Evolutionary conservation across 2,329 filamentous ascomycete genomes (phyloP).

Genomic region (Arthrobotrys pseudoclavata): DNA sequence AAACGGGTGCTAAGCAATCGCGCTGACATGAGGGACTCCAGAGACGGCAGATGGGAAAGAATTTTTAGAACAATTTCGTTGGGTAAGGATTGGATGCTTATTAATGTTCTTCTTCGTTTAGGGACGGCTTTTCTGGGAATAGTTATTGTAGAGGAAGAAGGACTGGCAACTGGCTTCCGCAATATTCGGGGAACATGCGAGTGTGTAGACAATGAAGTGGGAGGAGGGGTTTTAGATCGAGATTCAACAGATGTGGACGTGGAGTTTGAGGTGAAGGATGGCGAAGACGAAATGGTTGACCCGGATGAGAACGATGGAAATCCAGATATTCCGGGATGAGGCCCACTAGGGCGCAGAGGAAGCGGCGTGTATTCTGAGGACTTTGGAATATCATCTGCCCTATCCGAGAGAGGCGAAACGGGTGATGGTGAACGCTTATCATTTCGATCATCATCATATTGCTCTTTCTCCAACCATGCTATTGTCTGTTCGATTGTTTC

Average conservation of each 20-base stretch:
- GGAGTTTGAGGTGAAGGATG: slow-evolving; percentile 53
- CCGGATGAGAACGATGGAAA: slow-evolving; percentile 55
- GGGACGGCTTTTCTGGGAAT: slow-evolving; percentile 53
- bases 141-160: slow-evolving; percentile 21
- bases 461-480: slow-evolving; percentile 52
- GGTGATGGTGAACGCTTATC: slow-evolving; percentile 37
- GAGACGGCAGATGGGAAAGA: slow-evolving; percentile 47
- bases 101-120: slow-evolving; percentile 22
- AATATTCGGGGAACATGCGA: slow-evolving; percentile 40
- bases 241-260: slow-evolving; percentile 58
- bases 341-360: slow-evolving; percentile 43
- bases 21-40: slow-evolving; percentile 48
- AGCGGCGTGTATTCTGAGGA: slow-evolving; percentile 50
- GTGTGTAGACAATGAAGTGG: slow-evolving; percentile 24
- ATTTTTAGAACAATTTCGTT: slow-evolving; percentile 50
- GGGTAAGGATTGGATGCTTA: slow-evolving; percentile 45
- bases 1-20: slow-evolving; percentile 40
- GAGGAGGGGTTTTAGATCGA: slow-evolving; percentile 51
- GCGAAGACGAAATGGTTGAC: slow-evolving; percentile 52
- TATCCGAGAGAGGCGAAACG: slow-evolving; percentile 53
- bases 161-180: slow-evolving; percentile 39
- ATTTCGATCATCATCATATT: slow-evolving; percentile 37
- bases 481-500: slow-evolving; percentile 56
- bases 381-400: slow-evolving; percentile 40
- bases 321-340: slow-evolving; percentile 42